phyloP scores from a whole-genome alignment of 2,329 filamentous ascomycete species.

The Clonostachys sp. region DNA sequence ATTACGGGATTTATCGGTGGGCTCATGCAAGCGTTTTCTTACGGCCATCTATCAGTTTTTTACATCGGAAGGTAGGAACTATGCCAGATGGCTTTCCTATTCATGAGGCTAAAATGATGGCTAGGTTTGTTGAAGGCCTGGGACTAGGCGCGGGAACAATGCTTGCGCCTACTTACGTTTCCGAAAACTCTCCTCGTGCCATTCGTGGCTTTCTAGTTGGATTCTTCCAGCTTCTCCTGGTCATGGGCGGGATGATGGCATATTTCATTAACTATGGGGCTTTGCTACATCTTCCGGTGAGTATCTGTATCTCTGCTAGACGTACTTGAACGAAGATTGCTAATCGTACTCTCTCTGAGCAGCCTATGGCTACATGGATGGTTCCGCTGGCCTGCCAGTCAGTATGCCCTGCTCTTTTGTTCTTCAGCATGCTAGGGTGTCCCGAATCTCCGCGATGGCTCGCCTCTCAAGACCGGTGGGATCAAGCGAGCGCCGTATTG shows the following conservation, averaged over 20 bases:
- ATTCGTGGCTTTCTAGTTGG: constrained; percentile 56
- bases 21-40: constrained; percentile 20
- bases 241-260: constrained; percentile 43
- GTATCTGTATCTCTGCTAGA: background rate
- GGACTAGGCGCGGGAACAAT: constrained; percentile 46
- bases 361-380: constrained; percentile 34
- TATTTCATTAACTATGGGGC: constrained; percentile 52
- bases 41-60: constrained; percentile 18
- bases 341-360: background rate
- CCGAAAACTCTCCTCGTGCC: constrained; percentile 53
- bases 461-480: constrained; percentile 52
- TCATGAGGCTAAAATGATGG: background rate
- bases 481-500: constrained; percentile 30
- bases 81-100: background rate
- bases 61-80: constrained; percentile 16
- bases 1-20: constrained; percentile 20
- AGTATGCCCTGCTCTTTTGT: constrained; percentile 48
- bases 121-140: constrained; percentile 47
- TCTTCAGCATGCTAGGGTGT: constrained; percentile 50
- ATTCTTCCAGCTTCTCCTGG: constrained; percentile 56
- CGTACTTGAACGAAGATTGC: no score
- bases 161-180: constrained; percentile 56
- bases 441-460: constrained; percentile 58
- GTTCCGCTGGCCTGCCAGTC: constrained; percentile 53
- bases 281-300: constrained; percentile 25